A percentile compares a stretch with the other conserved stretches of the same genome.
Evolutionary conservation across 225 moss, liverwort and hornwort genomes (phyloP).

Genomic region (Ulota crispa): DNA sequence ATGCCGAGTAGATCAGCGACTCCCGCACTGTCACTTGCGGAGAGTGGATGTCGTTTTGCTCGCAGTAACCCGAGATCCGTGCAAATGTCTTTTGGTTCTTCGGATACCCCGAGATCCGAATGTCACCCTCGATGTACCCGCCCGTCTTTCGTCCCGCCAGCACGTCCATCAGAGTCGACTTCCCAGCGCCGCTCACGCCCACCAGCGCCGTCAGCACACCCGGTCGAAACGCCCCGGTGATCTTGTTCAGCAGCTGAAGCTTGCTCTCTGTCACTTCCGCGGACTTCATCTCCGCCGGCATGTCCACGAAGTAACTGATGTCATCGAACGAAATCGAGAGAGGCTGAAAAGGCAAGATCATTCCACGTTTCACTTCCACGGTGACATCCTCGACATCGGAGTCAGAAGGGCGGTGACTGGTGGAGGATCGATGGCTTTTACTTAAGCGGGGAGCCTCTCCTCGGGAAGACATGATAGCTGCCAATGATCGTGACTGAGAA

Average conservation of each 20-base stretch:
- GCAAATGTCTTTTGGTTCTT: slow-evolving; percentile 76
- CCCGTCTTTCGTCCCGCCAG: slow-evolving; percentile 81
- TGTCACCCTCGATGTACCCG: slow-evolving; percentile 80
- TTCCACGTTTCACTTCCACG: slow-evolving; percentile 46
- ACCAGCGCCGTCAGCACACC: slow-evolving; percentile 57
- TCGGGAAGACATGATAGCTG: slow-evolving; percentile 35
- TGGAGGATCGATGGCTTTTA: slow-evolving; percentile 39
- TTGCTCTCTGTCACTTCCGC: slow-evolving; percentile 30
- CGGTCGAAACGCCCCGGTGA: slow-evolving; percentile 58
- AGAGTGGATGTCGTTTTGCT: slow-evolving; percentile 88
- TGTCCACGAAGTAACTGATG: slow-evolving; percentile 68
- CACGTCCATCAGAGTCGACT: slow-evolving; percentile 93
- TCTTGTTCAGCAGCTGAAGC: slow-evolving; percentile 43
- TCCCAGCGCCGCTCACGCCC: slow-evolving; percentile 69
- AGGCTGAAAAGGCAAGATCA: slow-evolving; percentile 69
- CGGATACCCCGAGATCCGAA: slow-evolving; percentile 66
- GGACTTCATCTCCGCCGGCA: slow-evolving; percentile 69
- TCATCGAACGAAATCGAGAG: slow-evolving; percentile 65
- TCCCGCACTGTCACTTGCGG: slow-evolving; percentile 76
- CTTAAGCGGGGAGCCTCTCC: slow-evolving; percentile 35
- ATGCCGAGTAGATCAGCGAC: slow-evolving; percentile 74
- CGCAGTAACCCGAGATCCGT: slow-evolving; percentile 78
- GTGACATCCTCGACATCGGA: slow-evolving; percentile 36
- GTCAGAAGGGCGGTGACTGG: slow-evolving; percentile 25
- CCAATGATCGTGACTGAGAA: slow-evolving; percentile 35